Evolutionary conservation across 129 eudicot species (phyloP).

Genomic region (Sambucus nigra): DNA sequence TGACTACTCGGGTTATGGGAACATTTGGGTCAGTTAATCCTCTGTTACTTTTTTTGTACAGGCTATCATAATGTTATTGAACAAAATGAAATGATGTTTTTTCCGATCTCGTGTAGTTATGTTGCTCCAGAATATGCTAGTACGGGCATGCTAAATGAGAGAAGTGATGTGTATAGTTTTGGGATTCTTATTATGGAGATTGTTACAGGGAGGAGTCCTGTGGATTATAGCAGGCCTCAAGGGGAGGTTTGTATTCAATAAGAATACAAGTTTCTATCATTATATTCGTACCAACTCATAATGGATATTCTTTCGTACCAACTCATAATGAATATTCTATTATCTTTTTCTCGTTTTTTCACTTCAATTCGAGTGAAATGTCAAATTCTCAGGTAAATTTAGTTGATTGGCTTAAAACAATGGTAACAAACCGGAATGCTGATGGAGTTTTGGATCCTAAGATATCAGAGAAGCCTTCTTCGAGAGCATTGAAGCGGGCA

Average conservation of each 20-base stretch:
- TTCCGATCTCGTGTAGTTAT: conserved; percentile 30
- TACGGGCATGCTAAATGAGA: conserved; percentile 88
- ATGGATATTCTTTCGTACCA: not conserved
- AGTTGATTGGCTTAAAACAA: conserved; percentile 84
- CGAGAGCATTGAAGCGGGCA: conserved; percentile 79
- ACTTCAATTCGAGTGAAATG: too few species aligned
- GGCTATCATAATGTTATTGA: not conserved
- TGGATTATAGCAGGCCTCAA: conserved; percentile 80
- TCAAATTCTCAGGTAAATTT: conserved; percentile 39
- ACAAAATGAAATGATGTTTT: not conserved
- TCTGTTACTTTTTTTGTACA: not conserved
- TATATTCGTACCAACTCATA: not conserved
- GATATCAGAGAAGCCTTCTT: conserved; percentile 77
- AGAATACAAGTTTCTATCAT: not conserved
- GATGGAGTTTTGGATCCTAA: conserved; percentile 89
- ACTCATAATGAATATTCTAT: too few species aligned
- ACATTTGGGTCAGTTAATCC: conserved; percentile 66
- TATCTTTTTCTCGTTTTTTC: too few species aligned
- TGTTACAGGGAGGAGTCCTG: conserved; percentile 78
- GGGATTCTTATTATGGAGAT: conserved; percentile 92
- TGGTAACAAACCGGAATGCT: conserved; percentile 71
- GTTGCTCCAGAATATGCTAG: conserved; percentile 97
- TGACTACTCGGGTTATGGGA: conserved; percentile 94
- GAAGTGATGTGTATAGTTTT: conserved; percentile 89
- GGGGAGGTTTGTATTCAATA: conserved; percentile 60